Conservation (phyloP, 768 basidiomycete species). For the Paxillus involutus region DNA sequence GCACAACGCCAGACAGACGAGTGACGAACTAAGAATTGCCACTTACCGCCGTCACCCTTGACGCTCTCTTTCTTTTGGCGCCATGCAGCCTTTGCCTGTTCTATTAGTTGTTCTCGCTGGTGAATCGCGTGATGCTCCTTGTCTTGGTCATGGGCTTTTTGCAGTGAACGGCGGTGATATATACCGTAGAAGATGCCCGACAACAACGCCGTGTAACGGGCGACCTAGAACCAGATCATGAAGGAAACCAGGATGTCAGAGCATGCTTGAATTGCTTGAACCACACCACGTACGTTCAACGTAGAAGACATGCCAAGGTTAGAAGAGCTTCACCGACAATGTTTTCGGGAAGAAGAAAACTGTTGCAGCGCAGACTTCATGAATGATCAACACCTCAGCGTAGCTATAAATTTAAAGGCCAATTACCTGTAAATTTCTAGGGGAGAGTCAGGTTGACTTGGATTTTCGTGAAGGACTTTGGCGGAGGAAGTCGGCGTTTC, state of each 20-base stretch:
- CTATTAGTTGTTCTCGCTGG: constrained; percentile 73
- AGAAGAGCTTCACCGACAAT: constrained; percentile 9
- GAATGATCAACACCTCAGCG: constrained; percentile 1
- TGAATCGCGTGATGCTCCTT: constrained; percentile 74
- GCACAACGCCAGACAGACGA: neutral
- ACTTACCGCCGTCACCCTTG: constrained; percentile 59
- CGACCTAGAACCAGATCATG: constrained; percentile 57
- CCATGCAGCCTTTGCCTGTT: constrained; percentile 89
- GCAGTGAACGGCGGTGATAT: constrained; percentile 87
- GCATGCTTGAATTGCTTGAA: neutral
- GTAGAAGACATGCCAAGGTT: constrained; percentile 63
- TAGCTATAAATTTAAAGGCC: neutral
- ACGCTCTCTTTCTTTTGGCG: constrained; percentile 67
- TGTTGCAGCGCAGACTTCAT: constrained; percentile 13
- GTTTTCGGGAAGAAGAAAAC: constrained; percentile 12
- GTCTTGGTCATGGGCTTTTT: constrained; percentile 74
- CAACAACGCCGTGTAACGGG: constrained; percentile 88
- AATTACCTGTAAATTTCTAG: constrained; percentile 12
- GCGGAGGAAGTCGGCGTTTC: constrained; percentile 29
- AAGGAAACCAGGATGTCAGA: constrained; percentile 5
- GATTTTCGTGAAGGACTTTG: constrained; percentile 13
- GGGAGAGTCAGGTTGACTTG: constrained; percentile 6
- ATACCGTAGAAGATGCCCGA: constrained; percentile 90
- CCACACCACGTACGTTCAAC: constrained; percentile 60
- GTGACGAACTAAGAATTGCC: neutral